A percentile compares a stretch with the other conserved stretches of the same genome.
phyloP scores from a whole-genome alignment of 345 rosid species.

The Brassica carinata region DNA sequence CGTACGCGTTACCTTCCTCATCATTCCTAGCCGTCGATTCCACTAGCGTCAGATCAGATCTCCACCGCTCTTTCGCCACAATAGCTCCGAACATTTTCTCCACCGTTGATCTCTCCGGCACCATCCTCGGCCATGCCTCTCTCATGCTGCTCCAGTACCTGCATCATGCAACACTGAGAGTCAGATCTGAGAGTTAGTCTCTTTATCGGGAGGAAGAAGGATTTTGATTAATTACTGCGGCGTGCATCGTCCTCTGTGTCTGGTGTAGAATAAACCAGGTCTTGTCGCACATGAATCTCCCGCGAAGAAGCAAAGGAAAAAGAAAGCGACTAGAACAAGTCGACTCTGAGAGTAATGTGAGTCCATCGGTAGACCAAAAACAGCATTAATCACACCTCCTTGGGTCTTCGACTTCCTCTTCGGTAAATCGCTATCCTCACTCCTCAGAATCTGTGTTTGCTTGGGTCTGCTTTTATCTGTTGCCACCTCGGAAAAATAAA shows the following conservation, averaged over 20 bases:
- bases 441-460: slow-evolving; percentile 42
- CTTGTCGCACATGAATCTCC: slow-evolving; percentile 26
- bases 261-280: slow-evolving; percentile 62
- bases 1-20: slow-evolving; percentile 55
- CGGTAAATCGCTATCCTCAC: no score
- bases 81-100: slow-evolving; percentile 73
- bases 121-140: slow-evolving; percentile 91
- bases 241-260: slow-evolving; percentile 83
- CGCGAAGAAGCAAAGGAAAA: slow-evolving; percentile 28
- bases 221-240: slow-evolving; percentile 49
- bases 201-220: not conserved
- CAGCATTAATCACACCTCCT: not conserved
- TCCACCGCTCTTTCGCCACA: slow-evolving; percentile 64
- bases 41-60: slow-evolving; percentile 69
- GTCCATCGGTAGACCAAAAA: slow-evolving; percentile 20
- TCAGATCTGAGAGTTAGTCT: not conserved
- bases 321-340: slow-evolving; percentile 30
- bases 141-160: slow-evolving; percentile 89
- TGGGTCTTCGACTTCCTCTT: slow-evolving; percentile 9
- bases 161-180: not conserved
- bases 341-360: slow-evolving; percentile 19
- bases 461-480: slow-evolving; percentile 12
- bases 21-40: slow-evolving; percentile 65
- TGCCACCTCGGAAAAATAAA: slow-evolving; percentile 24
- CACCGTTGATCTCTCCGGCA: slow-evolving; percentile 74